These are phyloP conservation scores for Bryum argenteum DNA, from an alignment of 225 moss, liverwort and hornwort species.

Conservation along the genomic window DNA sequence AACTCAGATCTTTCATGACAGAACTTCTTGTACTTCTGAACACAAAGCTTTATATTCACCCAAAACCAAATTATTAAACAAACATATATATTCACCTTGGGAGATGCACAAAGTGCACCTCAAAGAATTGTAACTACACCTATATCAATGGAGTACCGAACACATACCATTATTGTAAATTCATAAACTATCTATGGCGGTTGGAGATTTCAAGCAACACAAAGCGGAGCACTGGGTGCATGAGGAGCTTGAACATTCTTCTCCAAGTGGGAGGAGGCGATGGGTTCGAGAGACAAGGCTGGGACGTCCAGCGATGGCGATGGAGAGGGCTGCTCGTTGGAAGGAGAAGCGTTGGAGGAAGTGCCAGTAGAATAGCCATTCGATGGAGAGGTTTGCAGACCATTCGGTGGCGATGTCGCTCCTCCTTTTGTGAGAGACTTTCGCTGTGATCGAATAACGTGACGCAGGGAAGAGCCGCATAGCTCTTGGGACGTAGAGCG, in stretches of 20 bases:
- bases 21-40: too few species aligned
- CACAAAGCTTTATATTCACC: too few species aligned
- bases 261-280: constrained; percentile 24
- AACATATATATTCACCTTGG: too few species aligned
- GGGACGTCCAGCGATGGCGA: constrained; percentile 38
- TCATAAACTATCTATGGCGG: too few species aligned
- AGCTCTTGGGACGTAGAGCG: constrained; percentile 51
- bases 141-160: too few species aligned
- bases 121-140: too few species aligned
- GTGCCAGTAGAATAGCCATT: neutral
- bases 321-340: constrained; percentile 30
- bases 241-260: constrained; percentile 13
- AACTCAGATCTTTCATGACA: too few species aligned
- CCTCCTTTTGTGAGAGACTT: constrained; percentile 44
- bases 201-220: constrained; percentile 17
- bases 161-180: too few species aligned
- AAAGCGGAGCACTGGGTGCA: constrained; percentile 3
- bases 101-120: too few species aligned
- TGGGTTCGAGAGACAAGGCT: constrained; percentile 33
- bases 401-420: constrained; percentile 13
- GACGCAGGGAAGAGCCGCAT: constrained; percentile 57
- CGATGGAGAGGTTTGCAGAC: constrained; percentile 32
- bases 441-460: constrained; percentile 49
- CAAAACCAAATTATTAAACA: too few species aligned
- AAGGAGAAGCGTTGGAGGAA: constrained; percentile 12